These are phyloP conservation scores for Micromonas pusilla DNA, from an alignment of 139 green algal species.

Conservation along the genomic window DNA sequence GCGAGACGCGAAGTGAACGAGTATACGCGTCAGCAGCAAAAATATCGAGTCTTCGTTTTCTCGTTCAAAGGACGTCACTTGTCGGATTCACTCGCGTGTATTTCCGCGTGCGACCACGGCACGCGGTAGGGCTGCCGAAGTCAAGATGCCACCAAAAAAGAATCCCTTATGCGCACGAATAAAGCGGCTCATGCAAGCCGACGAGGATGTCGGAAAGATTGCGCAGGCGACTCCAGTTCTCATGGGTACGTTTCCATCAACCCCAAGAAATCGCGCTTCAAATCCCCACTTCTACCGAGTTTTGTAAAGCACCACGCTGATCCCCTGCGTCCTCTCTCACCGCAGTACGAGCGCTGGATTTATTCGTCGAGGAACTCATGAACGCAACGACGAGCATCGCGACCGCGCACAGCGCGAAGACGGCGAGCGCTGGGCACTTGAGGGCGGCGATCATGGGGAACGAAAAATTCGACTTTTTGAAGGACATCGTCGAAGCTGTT, in stretches of 20 bases:
- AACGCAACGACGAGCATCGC: slow-evolving; percentile 53
- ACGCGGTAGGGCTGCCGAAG: no score
- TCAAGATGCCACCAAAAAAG: not conserved
- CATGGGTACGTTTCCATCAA: slow-evolving; percentile 58
- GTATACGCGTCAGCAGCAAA: no score
- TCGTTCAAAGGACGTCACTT: no score
- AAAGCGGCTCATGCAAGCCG: slow-evolving; percentile 90
- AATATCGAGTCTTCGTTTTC: no score
- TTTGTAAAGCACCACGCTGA: no score
- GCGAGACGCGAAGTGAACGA: no score
- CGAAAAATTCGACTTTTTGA: slow-evolving; percentile 66
- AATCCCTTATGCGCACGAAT: slow-evolving; percentile 61
- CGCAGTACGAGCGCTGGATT: slow-evolving; percentile 83
- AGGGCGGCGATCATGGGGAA: slow-evolving; percentile 46
- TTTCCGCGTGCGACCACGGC: no score
- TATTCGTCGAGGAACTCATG: slow-evolving; percentile 72
- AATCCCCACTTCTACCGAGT: slow-evolving; percentile 44
- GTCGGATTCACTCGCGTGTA: no score
- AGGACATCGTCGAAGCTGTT: slow-evolving; percentile 54
- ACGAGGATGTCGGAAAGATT: slow-evolving; percentile 94
- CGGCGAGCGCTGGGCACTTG: slow-evolving; percentile 68
- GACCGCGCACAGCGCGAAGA: slow-evolving; percentile 54
- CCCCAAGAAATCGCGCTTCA: not conserved
- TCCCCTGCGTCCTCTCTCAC: no score
- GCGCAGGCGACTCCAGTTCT: slow-evolving; percentile 74